Conservation (phyloP, 192 early-diverging fungal genomes). For the Rhizophagus sp. region DNA sequence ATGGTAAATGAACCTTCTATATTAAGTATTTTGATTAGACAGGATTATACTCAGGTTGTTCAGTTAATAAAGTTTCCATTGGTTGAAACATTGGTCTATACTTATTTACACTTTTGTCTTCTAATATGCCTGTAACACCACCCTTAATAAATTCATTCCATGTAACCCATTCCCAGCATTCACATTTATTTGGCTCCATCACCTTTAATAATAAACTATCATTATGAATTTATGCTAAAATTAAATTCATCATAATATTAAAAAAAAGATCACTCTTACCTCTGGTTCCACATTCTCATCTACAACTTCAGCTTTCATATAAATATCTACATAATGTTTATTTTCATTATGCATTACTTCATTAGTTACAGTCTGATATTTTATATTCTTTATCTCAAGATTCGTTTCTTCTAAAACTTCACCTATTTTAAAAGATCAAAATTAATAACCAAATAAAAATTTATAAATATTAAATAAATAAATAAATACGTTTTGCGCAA, state of each 20-base stretch:
- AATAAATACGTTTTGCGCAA: constrained; percentile 42
- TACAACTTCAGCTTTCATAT: constrained; percentile 37
- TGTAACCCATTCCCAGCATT: constrained; percentile 45
- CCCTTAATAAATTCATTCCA: constrained; percentile 28
- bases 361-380: constrained; percentile 44
- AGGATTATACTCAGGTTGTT: background rate
- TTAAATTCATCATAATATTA: background rate
- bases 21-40: background rate
- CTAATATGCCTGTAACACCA: background rate
- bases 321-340: constrained; percentile 55
- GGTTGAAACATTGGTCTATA: constrained; percentile 27
- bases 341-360: constrained; percentile 38
- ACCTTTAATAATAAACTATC: background rate
- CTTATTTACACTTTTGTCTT: background rate
- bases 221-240: background rate
- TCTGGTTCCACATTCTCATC: constrained; percentile 33
- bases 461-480: background rate
- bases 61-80: constrained; percentile 2
- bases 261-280: background rate
- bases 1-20: too few species aligned
- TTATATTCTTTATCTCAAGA: constrained; percentile 29
- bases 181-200: constrained; percentile 50
- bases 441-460: background rate
- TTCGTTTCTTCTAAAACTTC: constrained; percentile 48
- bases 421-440: constrained; percentile 21